A percentile compares a stretch with the other conserved stretches of the same genome.
Evolutionary conservation across 2,329 filamentous ascomycete species (phyloP).

Genomic region (Gnomoniopsis sp.): DNA sequence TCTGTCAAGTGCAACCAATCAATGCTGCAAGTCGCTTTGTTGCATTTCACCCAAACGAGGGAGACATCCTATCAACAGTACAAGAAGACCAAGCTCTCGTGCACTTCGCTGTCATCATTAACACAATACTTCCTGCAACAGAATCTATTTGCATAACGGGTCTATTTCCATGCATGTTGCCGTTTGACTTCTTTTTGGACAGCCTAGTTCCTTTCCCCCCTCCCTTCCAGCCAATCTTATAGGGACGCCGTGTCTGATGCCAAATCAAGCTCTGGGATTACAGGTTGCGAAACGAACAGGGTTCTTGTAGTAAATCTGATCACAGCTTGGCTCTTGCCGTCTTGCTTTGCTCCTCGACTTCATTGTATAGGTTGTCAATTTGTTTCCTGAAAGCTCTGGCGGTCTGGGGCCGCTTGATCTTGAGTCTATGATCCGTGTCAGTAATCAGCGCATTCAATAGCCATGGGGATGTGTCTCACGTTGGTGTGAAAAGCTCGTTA

Average conservation of each 20-base stretch:
- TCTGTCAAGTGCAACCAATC: slow-evolving; percentile 1
- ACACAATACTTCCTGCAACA: too few relatives aligned
- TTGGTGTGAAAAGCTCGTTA: slow-evolving; percentile 84
- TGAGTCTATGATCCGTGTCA: slow-evolving; percentile 40
- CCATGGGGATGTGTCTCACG: slow-evolving; percentile 55
- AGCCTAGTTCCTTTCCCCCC: too few relatives aligned
- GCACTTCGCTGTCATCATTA: too few relatives aligned
- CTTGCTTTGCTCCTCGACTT: slow-evolving; percentile 41
- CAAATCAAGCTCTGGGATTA: too few relatives aligned
- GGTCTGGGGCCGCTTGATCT: slow-evolving; percentile 57
- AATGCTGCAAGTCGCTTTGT: not conserved
- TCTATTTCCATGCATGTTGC: too few relatives aligned
- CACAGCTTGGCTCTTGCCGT: slow-evolving; percentile 44
- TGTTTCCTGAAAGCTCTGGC: slow-evolving; percentile 49
- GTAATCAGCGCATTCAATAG: not conserved
- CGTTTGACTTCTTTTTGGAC: too few relatives aligned
- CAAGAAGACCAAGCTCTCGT: not conserved
- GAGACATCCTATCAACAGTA: slow-evolving; percentile 1
- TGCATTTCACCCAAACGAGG: slow-evolving; percentile 6
- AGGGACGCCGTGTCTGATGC: not conserved
- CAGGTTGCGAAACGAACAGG: too few relatives aligned
- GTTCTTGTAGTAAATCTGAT: too few relatives aligned
- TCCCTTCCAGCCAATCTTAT: not conserved
- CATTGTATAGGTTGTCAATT: slow-evolving; percentile 55
- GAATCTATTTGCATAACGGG: too few relatives aligned